Conservation (phyloP, 129 eudicot genomes). For the Rutidosis leptorrhynchoides region DNA sequence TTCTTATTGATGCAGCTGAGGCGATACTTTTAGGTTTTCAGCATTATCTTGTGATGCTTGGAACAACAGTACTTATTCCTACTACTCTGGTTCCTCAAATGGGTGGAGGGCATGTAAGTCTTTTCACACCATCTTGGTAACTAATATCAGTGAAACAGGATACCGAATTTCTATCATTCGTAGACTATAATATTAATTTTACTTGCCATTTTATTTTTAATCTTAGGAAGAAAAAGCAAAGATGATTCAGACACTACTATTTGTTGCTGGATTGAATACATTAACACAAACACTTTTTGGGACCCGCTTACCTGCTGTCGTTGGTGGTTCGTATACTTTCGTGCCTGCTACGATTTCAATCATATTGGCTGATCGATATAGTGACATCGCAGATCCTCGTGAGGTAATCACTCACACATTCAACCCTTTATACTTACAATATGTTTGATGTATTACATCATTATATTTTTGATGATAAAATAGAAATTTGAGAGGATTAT, state of each 20-base stretch:
- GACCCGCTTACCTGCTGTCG: conserved; percentile 86
- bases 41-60: conserved; percentile 96
- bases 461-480: conserved; percentile 17
- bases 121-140: conserved; percentile 16
- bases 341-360: conserved; percentile 84
- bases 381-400: conserved; percentile 56
- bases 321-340: conserved; percentile 85
- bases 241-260: conserved; percentile 87
- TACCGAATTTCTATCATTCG: not conserved
- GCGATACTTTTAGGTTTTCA: conserved; percentile 95
- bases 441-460: conserved; percentile 1
- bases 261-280: conserved; percentile 93
- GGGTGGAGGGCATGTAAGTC: conserved; percentile 93
- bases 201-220: not conserved
- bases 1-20: conserved; percentile 69
- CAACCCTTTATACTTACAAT: not conserved
- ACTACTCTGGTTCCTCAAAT: conserved; percentile 85
- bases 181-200: not conserved
- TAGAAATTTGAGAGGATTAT: conserved; percentile 84
- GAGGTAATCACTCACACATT: conserved; percentile 43
- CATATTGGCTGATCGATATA: conserved; percentile 70
- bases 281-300: conserved; percentile 69
- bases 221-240: conserved; percentile 79
- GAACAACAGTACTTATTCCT: conserved; percentile 92
- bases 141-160: not conserved